These are phyloP conservation scores for Ceratobasidium sp. DNA, from an alignment of 1,284 basidiomycete species.

Conservation along the genomic window DNA sequence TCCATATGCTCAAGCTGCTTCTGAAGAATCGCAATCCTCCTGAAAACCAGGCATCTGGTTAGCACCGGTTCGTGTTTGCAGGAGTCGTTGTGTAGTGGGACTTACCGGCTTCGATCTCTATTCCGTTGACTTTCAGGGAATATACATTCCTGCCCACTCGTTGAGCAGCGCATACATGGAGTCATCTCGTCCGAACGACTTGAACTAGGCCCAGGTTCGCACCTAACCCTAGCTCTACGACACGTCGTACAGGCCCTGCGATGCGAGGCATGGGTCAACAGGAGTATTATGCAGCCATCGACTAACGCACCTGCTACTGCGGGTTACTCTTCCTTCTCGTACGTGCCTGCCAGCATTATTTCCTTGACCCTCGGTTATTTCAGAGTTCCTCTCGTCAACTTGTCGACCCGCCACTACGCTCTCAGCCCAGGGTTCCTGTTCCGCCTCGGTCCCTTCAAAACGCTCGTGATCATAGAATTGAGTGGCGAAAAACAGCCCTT, in stretches of 20 bases:
- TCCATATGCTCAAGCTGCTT: conserved; percentile 15
- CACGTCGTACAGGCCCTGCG: conserved; percentile 4
- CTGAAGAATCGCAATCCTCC: conserved; percentile 6
- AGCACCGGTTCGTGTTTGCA: neutral
- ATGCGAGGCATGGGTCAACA: neutral
- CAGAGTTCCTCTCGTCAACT: neutral
- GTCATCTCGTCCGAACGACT: neutral
- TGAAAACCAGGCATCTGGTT: neutral
- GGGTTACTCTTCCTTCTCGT: neutral
- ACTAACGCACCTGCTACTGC: conserved; percentile 1
- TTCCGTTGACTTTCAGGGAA: neutral
- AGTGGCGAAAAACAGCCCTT: neutral
- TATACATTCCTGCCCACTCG: neutral
- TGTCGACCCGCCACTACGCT: neutral
- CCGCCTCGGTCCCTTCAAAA: neutral
- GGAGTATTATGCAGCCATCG: neutral
- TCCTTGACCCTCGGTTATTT: neutral
- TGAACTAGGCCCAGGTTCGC: neutral
- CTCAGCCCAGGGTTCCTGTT: neutral
- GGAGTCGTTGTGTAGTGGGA: neutral
- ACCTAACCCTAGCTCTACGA: neutral
- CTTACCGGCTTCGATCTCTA: neutral
- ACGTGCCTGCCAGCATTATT: neutral
- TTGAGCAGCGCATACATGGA: conserved; percentile 13
- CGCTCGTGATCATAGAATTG: neutral